Conservation (phyloP, 169 alveolate genomes). For the Theileria parva region DNA sequence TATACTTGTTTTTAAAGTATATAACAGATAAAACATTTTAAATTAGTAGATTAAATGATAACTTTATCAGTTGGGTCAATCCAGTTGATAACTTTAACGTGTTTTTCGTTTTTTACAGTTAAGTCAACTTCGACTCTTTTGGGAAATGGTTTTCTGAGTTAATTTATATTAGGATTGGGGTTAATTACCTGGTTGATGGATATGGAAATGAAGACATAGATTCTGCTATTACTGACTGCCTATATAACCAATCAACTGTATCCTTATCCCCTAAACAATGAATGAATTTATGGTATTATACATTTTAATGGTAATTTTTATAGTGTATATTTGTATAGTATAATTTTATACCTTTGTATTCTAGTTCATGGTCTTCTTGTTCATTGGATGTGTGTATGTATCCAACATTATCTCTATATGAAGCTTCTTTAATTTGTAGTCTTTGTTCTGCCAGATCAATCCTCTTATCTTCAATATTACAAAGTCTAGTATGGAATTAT, state of each 20-base stretch:
- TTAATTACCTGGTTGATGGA: conserved; percentile 64
- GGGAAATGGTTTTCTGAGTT: conserved; percentile 81
- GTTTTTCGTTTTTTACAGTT: conserved; percentile 74
- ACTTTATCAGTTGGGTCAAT: conserved; percentile 86
- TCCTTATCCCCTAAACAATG: conserved; percentile 46
- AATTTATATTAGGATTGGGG: not conserved
- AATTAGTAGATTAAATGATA: conserved; percentile 45
- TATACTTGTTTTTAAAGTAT: not conserved
- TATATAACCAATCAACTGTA: conserved; percentile 73
- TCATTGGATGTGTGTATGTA: conserved; percentile 68
- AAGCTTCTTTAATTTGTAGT: conserved; percentile 49
- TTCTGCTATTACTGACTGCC: conserved; percentile 77
- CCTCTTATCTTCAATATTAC: conserved; percentile 50
- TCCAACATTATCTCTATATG: conserved; percentile 57
- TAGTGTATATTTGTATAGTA: not conserved
- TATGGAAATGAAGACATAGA: conserved; percentile 73
- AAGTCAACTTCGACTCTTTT: conserved; percentile 87
- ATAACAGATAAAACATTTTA: not conserved
- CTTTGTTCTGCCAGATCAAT: conserved; percentile 49
- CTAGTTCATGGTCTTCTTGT: conserved; percentile 69
- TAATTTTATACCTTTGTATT: conserved; percentile 65
- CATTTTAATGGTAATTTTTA: no score
- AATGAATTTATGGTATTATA: not conserved
- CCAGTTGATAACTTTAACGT: conserved; percentile 85
- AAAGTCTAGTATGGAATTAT: conserved; percentile 17